Conservation (phyloP, 1,284 basidiomycete genomes). For the Leccinum pachyderme region DNA sequence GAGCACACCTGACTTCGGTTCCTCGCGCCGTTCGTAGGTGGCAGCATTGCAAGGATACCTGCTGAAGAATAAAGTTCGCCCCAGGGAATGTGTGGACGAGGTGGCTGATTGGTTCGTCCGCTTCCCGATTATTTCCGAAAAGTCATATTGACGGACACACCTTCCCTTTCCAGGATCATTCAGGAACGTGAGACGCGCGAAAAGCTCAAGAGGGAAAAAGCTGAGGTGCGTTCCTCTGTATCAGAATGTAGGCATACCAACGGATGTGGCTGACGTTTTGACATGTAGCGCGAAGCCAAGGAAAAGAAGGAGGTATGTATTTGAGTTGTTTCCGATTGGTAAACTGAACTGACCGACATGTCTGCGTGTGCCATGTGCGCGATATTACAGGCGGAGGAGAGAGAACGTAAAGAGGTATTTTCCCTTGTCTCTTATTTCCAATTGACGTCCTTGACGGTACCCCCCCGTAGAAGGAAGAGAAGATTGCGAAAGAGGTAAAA, state of each 20-base stretch:
- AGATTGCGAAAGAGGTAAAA: conserved; percentile 40
- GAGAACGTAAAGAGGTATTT: conserved; percentile 54
- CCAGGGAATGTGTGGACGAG: conserved; percentile 76
- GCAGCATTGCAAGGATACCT: conserved; percentile 82
- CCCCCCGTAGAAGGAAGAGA: conserved; percentile 50
- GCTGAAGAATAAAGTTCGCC: conserved; percentile 81
- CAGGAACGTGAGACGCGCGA: conserved; percentile 78
- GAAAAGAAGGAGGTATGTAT: conserved; percentile 64
- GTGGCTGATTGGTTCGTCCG: conserved; percentile 57
- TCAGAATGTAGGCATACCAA: neutral
- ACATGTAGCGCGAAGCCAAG: conserved; percentile 62
- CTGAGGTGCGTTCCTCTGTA: conserved; percentile 50
- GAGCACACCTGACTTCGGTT: conserved; percentile 3
- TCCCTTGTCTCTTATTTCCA: neutral
- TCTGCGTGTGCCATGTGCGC: neutral
- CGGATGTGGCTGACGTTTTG: conserved; percentile 16
- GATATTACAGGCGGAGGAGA: conserved; percentile 44
- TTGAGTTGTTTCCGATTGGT: neutral
- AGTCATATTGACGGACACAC: conserved; percentile 1
- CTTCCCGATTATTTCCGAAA: conserved; percentile 8
- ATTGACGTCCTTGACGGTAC: conserved; percentile 14
- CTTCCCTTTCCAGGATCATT: conserved; percentile 45
- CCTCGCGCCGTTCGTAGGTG: conserved; percentile 47
- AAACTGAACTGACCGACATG: conserved; percentile 1
- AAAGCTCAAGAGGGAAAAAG: conserved; percentile 82